These are phyloP conservation scores for Erucastrum elatum DNA, from an alignment of 345 rosid species.

Conservation along the genomic window DNA sequence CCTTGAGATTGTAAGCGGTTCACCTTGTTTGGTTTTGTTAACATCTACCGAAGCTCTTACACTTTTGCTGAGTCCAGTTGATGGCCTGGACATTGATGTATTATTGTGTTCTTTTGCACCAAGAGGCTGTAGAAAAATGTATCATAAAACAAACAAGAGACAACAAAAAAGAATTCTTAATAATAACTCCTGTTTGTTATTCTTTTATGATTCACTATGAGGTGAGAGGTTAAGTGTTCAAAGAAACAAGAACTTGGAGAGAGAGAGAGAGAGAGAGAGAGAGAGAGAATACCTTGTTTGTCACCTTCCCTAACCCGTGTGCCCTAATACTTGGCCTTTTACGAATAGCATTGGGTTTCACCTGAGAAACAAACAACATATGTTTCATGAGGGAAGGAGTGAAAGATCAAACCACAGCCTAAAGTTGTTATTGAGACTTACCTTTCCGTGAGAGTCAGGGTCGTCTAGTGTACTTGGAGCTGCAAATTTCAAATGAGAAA, in stretches of 20 bases:
- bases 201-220: background rate
- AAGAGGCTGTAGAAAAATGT: constrained; percentile 41
- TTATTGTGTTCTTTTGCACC: constrained; percentile 40
- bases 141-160: constrained; percentile 25
- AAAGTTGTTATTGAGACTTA: constrained; percentile 32
- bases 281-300: constrained; percentile 43
- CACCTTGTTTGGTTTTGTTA: constrained; percentile 57
- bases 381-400: constrained; percentile 24
- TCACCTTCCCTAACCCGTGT: constrained; percentile 47
- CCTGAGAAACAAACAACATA: constrained; percentile 41
- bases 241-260: background rate
- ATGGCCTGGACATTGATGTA: constrained; percentile 54
- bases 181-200: background rate
- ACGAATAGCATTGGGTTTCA: constrained; percentile 44
- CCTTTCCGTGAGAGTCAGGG: constrained; percentile 51
- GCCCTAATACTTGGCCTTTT: constrained; percentile 53
- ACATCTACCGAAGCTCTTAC: constrained; percentile 57
- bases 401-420: constrained; percentile 16
- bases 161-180: background rate
- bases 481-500: constrained; percentile 38
- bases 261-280: too few species aligned
- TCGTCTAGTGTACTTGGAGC: constrained; percentile 51
- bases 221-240: background rate
- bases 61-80: constrained; percentile 43
- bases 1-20: constrained; percentile 41